These are phyloP conservation scores for Glaciozyma antarctica DNA, from an alignment of 768 basidiomycete genomes.

Conservation along the genomic window DNA sequence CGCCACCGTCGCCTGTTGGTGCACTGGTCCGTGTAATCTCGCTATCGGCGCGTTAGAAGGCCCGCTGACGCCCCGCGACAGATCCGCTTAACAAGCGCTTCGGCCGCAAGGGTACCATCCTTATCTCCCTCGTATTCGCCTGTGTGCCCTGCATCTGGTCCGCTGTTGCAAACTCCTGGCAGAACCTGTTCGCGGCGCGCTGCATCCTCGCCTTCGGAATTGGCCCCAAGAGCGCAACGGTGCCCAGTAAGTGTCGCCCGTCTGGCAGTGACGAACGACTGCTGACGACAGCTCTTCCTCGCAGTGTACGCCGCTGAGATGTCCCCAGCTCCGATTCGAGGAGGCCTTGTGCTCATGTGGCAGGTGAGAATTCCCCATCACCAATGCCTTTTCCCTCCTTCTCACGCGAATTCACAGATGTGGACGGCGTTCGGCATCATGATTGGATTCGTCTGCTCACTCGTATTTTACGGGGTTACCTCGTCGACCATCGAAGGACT, in stretches of 20 bases:
- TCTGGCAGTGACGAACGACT: too few species aligned
- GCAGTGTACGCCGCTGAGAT: slow-evolving; percentile 62
- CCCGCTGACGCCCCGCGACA: slow-evolving; percentile 10
- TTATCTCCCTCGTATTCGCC: slow-evolving; percentile 11
- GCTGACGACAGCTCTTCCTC: too few species aligned
- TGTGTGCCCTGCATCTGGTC: slow-evolving; percentile 32
- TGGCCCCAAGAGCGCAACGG: slow-evolving; percentile 51
- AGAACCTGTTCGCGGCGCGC: slow-evolving; percentile 42
- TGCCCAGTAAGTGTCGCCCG: slow-evolving; percentile 39
- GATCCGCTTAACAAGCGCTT: slow-evolving; percentile 38
- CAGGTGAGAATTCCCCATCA: too few species aligned
- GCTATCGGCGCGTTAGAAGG: too few species aligned
- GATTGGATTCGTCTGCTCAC: too few species aligned
- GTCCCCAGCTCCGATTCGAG: slow-evolving; percentile 69
- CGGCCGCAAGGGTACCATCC: slow-evolving; percentile 46
- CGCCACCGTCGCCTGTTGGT: slow-evolving; percentile 35
- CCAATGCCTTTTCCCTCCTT: too few species aligned
- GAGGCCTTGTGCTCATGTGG: slow-evolving; percentile 61
- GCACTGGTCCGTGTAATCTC: too few species aligned
- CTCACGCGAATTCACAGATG: slow-evolving; percentile 51
- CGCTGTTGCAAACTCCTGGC: slow-evolving; percentile 47
- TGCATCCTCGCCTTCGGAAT: slow-evolving; percentile 58
- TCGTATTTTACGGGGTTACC: too few species aligned
- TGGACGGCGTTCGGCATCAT: slow-evolving; percentile 41
- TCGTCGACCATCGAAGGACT: background rate